Base-by-base conservation (phyloP, 371 early-diverging fungal genomes). In the Actinomucor elegans region DNA sequence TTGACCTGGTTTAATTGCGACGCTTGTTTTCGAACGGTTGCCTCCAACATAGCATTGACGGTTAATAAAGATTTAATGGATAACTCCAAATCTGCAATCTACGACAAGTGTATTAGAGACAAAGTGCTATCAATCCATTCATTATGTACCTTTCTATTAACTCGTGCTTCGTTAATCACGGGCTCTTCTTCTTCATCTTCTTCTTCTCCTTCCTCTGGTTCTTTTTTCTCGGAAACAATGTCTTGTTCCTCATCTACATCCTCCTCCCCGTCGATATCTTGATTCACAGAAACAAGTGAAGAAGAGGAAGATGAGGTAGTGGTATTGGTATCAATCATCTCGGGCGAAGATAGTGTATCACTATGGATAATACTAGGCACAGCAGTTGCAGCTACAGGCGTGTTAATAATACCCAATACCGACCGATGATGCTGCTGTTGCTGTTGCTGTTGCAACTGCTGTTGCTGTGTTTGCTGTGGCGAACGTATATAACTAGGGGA, bases 1-100 rank as follows among this genome's bases (percentile, higher is more conserved):
- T 74, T 76, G 3, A 78, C 52, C 29, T 67, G 60, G n/a, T 61
- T 61, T 24, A 80, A 63, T 60, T 80, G 73, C 4, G 61, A 59
- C 17, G 77, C 75, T 63, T 78, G 79, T 37, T 74, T 70, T 41
- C 73, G 62, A 10, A 74, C 79, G 9, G 75, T 74, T 15, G 70
- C 67, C 45, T 80, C 81, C 17, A 80, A 48, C 72, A 76, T 73
- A 20, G 69, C 66, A 65, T 80, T 80, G 10, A 78, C 70, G 24
- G 74, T 69, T 20, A 76, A 49, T 20, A 80, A 47, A 14, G 77
- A 78, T 36, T 69, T 64, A 26, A 76, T 75, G 7, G 81, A 76
- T 40, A 78, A 69, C 57, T 80, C 81, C 44, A 80, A 59, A 66
- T 80, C 81, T 26, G 68, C 75, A 54, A 80, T 75, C 80, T 80